Percentiles rank a stretch among this genome's conserved stretches.
Evolutionary conservation across 164 flowering plant species (phyloP).

Genomic region (Tinospora cordifolia): DNA sequence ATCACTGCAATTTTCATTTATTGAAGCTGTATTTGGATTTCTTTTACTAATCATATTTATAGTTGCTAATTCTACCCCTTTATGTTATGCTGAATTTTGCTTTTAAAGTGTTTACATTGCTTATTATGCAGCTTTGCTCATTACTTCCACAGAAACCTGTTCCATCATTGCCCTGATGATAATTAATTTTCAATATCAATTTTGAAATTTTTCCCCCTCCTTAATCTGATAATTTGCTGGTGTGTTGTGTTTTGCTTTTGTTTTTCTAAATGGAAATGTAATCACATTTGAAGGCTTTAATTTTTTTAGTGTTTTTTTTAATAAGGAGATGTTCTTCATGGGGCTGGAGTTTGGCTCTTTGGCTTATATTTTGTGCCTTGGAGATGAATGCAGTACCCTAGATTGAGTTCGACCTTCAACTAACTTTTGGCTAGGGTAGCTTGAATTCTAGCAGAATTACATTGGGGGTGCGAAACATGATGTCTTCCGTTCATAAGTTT

Average conservation of each 20-base stretch:
- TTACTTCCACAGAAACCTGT: too few relatives aligned
- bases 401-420: slow-evolving; percentile 1
- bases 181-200: too few relatives aligned
- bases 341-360: slow-evolving; percentile 16
- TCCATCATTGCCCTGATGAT: too few relatives aligned
- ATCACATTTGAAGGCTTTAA: neutral
- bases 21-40: too few relatives aligned
- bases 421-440: neutral
- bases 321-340: neutral
- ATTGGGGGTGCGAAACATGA: slow-evolving; percentile 3
- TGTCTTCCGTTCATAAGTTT: neutral
- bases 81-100: too few relatives aligned
- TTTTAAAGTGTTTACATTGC: too few relatives aligned
- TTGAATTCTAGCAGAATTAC: slow-evolving; percentile 1
- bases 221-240: too few relatives aligned
- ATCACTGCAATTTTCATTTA: too few relatives aligned
- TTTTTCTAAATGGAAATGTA: neutral
- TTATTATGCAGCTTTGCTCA: too few relatives aligned
- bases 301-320: neutral
- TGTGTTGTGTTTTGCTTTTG: neutral
- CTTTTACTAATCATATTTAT: too few relatives aligned
- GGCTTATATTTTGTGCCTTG: slow-evolving; percentile 10
- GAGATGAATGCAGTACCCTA: slow-evolving; percentile 19
- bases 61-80: too few relatives aligned
- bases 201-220: too few relatives aligned